phyloP scores from a whole-genome alignment of 495 filamentous ascomycete genomes.

The Trichoderma erinaceum region DNA sequence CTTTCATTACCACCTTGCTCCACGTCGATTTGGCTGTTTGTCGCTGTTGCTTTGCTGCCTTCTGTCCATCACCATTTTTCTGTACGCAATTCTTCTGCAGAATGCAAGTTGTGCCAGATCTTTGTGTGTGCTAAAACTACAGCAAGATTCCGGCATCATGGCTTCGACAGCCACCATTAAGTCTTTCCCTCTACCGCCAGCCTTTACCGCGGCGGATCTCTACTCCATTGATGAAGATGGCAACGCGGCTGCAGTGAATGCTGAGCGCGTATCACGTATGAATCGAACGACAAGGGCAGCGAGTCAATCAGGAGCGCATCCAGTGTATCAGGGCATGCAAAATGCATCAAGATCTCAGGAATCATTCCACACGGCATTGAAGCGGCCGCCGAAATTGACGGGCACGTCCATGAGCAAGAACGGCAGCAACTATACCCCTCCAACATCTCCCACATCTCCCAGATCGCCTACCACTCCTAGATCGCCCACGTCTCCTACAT shows the following conservation, averaged over 20 bases:
- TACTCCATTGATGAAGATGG: neutral
- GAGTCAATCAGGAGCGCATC: slow-evolving; percentile 1
- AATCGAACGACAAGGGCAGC: neutral
- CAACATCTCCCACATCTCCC: neutral
- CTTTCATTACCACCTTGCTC: neutral
- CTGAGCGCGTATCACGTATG: neutral
- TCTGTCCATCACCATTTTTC: neutral
- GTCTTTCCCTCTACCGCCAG: neutral
- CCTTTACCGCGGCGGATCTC: slow-evolving; percentile 5
- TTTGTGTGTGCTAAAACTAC: neutral
- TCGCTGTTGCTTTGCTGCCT: neutral
- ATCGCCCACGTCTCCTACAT: neutral
- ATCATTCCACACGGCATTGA: neutral
- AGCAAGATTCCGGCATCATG: slow-evolving; percentile 7
- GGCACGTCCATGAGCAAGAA: neutral
- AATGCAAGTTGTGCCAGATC: neutral
- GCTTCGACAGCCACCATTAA: slow-evolving; percentile 1
- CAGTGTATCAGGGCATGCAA: neutral
- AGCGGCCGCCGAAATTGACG: neutral
- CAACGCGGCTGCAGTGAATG: neutral
- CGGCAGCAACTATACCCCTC: neutral
- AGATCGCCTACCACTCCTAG: neutral
- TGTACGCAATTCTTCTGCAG: neutral
- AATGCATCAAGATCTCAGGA: neutral
- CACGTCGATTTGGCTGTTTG: neutral